phyloP scores from a whole-genome alignment of 176 grass and related monocot genomes.

The Aegilops tauschii region DNA sequence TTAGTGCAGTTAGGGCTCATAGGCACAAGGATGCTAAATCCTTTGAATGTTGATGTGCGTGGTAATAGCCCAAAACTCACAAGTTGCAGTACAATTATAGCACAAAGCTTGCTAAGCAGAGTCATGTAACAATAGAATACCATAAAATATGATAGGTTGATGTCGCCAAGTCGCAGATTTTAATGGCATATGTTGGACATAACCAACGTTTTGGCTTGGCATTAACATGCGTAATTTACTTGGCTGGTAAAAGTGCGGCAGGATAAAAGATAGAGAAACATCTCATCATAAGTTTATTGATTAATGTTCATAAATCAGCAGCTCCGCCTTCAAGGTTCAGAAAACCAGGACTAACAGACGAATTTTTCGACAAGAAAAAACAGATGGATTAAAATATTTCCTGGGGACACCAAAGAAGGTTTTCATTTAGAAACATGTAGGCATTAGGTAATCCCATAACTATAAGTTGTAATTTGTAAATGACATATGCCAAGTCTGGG shows the following conservation, averaged over 20 bases:
- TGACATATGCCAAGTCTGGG: neutral
- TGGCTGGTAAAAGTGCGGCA: conserved; percentile 38
- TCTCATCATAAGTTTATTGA: too few relatives aligned
- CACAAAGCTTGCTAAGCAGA: too few relatives aligned
- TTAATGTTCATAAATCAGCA: neutral
- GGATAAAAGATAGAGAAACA: neutral
- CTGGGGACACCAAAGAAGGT: neutral
- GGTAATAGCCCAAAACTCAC: too few relatives aligned
- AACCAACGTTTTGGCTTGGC: too few relatives aligned
- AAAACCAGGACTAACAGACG: neutral
- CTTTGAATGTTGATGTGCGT: too few relatives aligned
- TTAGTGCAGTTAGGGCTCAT: too few relatives aligned
- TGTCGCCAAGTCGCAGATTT: too few relatives aligned
- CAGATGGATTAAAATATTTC: neutral
- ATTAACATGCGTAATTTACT: neutral
- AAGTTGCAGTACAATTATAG: too few relatives aligned
- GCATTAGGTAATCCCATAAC: neutral
- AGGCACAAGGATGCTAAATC: too few relatives aligned
- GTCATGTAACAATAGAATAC: too few relatives aligned
- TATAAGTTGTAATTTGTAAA: neutral
- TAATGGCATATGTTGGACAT: too few relatives aligned
- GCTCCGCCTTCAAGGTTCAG: neutral
- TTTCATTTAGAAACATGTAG: neutral
- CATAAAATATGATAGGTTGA: too few relatives aligned
- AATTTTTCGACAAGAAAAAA: neutral